Evolutionary conservation across 139 green algal genomes (phyloP).

Genomic region (Mesostigma viride): DNA sequence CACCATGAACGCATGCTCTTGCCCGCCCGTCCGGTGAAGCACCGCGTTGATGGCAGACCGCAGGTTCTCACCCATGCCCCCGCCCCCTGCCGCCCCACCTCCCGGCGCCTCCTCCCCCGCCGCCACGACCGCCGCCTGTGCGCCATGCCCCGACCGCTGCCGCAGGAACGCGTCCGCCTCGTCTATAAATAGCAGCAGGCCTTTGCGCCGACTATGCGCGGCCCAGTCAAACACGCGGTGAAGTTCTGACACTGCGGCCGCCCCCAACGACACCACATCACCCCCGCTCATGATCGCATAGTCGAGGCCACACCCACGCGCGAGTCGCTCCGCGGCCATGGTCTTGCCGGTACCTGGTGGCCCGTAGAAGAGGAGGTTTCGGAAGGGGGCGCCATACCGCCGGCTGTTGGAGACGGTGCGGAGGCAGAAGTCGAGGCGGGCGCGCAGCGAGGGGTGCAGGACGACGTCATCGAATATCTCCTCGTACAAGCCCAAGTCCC

Average conservation of each 20-base stretch:
- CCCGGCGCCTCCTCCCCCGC: no score
- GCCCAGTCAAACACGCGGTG: constrained; percentile 28
- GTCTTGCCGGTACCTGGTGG: constrained; percentile 26
- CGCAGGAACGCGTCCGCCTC: constrained; percentile 32
- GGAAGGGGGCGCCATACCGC: constrained; percentile 11
- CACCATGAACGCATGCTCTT: constrained; percentile 62
- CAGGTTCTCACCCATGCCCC: constrained; percentile 73
- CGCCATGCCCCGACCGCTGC: no score
- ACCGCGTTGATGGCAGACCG: constrained; percentile 82
- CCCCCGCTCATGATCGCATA: constrained; percentile 31
- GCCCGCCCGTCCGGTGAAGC: constrained; percentile 68
- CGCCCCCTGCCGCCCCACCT: no score
- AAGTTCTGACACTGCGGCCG: constrained; percentile 16
- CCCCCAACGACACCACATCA: constrained; percentile 20
- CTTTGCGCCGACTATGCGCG: neutral
- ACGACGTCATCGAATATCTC: constrained; percentile 12
- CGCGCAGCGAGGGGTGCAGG: constrained; percentile 1
- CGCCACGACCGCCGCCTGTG: no score
- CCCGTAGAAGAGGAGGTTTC: constrained; percentile 29
- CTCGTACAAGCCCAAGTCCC: neutral
- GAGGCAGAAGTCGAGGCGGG: neutral
- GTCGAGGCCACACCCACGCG: constrained; percentile 15
- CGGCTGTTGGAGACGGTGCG: neutral
- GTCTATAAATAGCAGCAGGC: constrained; percentile 30
- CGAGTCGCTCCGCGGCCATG: constrained; percentile 16